Conservation (phyloP, 1,139 yeast species). For the Diutina ranongensis region DNA sequence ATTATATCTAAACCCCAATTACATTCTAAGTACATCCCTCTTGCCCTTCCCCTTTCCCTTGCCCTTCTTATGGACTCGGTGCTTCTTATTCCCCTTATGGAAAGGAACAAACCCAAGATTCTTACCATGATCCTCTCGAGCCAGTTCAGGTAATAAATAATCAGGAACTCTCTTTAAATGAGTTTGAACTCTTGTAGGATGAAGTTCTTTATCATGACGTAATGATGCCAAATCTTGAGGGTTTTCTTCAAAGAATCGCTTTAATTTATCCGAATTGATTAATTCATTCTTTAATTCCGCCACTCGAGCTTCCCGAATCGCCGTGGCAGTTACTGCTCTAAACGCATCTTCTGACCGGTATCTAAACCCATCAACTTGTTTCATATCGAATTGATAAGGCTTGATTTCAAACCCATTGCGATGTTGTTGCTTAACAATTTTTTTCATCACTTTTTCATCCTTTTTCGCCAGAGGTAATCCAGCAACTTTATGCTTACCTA, state of each 20-base stretch:
- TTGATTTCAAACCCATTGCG: slow-evolving; percentile 60
- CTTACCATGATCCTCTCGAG: slow-evolving; percentile 46
- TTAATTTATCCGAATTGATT: slow-evolving; percentile 78
- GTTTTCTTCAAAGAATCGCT: slow-evolving; percentile 92
- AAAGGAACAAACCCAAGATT: slow-evolving; percentile 66
- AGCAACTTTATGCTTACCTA: slow-evolving; percentile 85
- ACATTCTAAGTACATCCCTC: slow-evolving; percentile 61
- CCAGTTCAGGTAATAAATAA: slow-evolving; percentile 75
- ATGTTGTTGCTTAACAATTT: slow-evolving; percentile 68
- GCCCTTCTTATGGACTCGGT: slow-evolving; percentile 31
- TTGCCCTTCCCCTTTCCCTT: slow-evolving; percentile 44
- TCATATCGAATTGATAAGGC: slow-evolving; percentile 87
- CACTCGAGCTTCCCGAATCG: slow-evolving; percentile 88
- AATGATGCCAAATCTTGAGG: slow-evolving; percentile 88
- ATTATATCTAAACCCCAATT: no score
- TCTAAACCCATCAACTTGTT: slow-evolving; percentile 90
- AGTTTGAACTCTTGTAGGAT: slow-evolving; percentile 69
- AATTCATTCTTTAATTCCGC: slow-evolving; percentile 84
- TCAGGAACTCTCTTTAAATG: slow-evolving; percentile 91
- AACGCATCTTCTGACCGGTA: slow-evolving; percentile 97
- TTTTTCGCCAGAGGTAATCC: slow-evolving; percentile 56
- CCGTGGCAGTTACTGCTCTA: slow-evolving; percentile 82
- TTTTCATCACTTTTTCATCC: slow-evolving; percentile 75
- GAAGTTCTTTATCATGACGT: slow-evolving; percentile 85
- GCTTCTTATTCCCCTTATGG: slow-evolving; percentile 27